Evolutionary conservation across 345 rosid species (phyloP).

Genomic region (Pistacia vera): DNA sequence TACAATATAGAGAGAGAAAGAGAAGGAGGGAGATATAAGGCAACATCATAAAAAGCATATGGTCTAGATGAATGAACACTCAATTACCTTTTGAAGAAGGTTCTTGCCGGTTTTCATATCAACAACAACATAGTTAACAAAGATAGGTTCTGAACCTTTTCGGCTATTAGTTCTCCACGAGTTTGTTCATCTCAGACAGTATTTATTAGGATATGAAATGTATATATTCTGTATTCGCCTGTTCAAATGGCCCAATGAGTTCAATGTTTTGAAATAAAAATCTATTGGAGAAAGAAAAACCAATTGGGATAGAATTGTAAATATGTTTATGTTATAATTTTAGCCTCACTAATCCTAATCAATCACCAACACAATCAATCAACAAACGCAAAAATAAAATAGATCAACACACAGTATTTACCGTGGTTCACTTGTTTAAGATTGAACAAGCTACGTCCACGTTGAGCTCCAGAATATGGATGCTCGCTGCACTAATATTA

Average conservation of each 20-base stretch:
- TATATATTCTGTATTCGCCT: slow-evolving; percentile 44
- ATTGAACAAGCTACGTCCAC: too few species aligned
- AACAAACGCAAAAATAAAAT: too few species aligned
- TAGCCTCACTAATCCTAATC: too few species aligned
- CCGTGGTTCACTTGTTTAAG: too few species aligned
- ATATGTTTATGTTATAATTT: too few species aligned
- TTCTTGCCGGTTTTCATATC: slow-evolving; percentile 71
- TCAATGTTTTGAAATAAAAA: slow-evolving; percentile 46
- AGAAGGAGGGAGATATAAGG: not conserved
- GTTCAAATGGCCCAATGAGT: slow-evolving; percentile 96
- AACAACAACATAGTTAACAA: slow-evolving; percentile 77
- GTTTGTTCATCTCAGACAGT: slow-evolving; percentile 26
- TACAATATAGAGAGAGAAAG: slow-evolving; percentile 26
- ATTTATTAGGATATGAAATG: not conserved
- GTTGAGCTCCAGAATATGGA: too few species aligned
- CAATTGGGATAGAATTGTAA: not conserved
- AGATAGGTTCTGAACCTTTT: slow-evolving; percentile 76
- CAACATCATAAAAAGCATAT: not conserved
- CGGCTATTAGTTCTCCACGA: slow-evolving; percentile 36
- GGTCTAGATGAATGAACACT: not conserved
- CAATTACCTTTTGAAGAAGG: slow-evolving; percentile 69
- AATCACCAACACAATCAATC: too few species aligned
- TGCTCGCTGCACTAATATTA: too few species aligned
- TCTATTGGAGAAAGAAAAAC: slow-evolving; percentile 3
- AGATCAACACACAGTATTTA: too few species aligned